Base-by-base conservation (phyloP, 805 yeast genomes). In the Candida multigemmis region DNA sequence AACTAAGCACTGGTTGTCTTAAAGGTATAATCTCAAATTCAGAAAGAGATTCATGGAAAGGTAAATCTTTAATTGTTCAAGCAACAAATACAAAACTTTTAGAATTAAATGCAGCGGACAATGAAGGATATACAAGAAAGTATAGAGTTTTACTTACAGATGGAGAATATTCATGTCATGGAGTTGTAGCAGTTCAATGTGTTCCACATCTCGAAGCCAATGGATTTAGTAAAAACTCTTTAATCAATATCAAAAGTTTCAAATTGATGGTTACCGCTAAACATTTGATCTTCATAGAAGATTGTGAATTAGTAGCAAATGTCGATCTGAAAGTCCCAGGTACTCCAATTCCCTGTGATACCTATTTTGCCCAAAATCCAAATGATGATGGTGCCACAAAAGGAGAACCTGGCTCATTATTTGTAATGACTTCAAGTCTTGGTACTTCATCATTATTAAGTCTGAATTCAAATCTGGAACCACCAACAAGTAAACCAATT, bases 361-460 rank as follows among this genome's bases (percentile, higher is more conserved):
- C 63, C 22, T 77, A 74, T 42, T 68, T 73, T 36, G 62, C 54
- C 21, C n/a, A n/a, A n/a, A n/a, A n/a, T n/a, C n/a, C n/a, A n/a
- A n/a, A n/a, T n/a, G n/a, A n/a, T n/a, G n/a, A n/a, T n/a, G n/a
- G n/a, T n/a, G n/a, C n/a, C n/a, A n/a, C n/a, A 17, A 17, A 17
- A 17, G 19, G 10, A 17, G 7, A 26, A 25, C 11, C 12, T 22
- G 23, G 25, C 22, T 12, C 25, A 29, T 19, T 29, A 17, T 14
- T 18, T 19, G 15, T 28, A 25, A 12, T 26, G 22, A 19, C 32
- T 28, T 18, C 21, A 29, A 11, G 32, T 25, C 22, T 15, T 19
- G 5, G 25, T 25, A n/a, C 11, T 21, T 17, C 14, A 24, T 14
- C 28, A 28, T 11, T 22, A 23, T 15, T 15, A 12, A 14, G 25